Percentiles rank a stretch among this genome's conserved stretches.
Conservation (phyloP, 352 stramenopile genomes). For the Salisapilia sapeloensis region DNA sequence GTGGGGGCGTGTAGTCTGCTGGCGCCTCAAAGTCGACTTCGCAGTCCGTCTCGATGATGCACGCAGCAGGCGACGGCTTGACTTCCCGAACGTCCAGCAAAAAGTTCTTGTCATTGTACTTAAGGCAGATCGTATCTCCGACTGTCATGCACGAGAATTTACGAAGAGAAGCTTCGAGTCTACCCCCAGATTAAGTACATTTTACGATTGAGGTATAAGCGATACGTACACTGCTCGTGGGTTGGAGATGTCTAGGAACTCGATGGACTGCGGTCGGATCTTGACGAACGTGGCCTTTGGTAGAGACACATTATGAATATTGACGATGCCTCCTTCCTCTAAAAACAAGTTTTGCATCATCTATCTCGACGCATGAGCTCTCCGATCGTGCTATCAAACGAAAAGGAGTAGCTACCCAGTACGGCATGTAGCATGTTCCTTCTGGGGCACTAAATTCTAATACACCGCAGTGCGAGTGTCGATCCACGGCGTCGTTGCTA, state of each 20-base stretch:
- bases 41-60: conserved; percentile 99
- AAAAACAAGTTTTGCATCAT: conserved; percentile 99
- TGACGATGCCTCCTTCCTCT: conserved; percentile 85
- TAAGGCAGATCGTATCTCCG: conserved; percentile 96
- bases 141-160: conserved; percentile 96
- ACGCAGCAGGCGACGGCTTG: conserved; percentile 88
- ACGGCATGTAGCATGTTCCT: conserved; percentile 97
- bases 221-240: conserved; percentile 91
- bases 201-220: neutral
- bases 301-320: conserved; percentile 91
- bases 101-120: conserved; percentile 98
- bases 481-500: conserved; percentile 69
- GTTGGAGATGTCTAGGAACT: conserved; percentile 99
- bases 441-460: conserved; percentile 98
- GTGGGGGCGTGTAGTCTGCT: conserved; percentile 53
- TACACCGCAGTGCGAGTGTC: conserved; percentile 93
- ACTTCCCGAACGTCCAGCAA: conserved; percentile 97
- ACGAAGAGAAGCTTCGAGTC: conserved; percentile 58
- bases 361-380: conserved; percentile 9
- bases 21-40: conserved; percentile 99
- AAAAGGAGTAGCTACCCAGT: conserved; percentile 76
- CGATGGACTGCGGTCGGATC: conserved; percentile 94
- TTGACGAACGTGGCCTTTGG: conserved; percentile 98
- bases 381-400: neutral
- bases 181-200: conserved; percentile 7